Base-by-base conservation (phyloP, 768 basidiomycete species). In the Phylloporus sp. region DNA sequence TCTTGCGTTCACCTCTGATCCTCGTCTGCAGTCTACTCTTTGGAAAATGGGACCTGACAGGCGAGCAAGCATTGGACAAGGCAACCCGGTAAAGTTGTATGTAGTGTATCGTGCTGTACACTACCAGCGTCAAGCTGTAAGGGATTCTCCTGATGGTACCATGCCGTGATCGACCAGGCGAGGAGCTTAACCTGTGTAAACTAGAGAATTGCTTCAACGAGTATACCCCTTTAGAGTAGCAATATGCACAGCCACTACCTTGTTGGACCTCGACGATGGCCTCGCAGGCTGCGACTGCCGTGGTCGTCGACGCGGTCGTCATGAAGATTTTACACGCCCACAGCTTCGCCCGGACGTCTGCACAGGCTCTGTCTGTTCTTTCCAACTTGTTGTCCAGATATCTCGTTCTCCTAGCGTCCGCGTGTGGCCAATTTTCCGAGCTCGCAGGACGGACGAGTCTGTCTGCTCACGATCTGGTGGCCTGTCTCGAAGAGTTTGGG, bases 361-460 rank as follows among this genome's bases (percentile, higher is more conserved):
- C 80, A 1, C 83, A 85, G 58, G 86, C 90, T 4, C 73, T 81
- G 9, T 67, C 77, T 21, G 77, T 84, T 15, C 73, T 91, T 38
- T 84, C 86, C 11, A 87, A 86, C 66, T 71, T 90, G 52, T 76
- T 91, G 53, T 74, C 84, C 29, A 81, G 85, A 45, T 91, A 90
- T 64, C 70, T 90, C 46, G 55, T 76, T 9, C 71, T 90, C 21
- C 71, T 90, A 17, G 69, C 84, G 1, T 70, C 77, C 1, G 80
- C 86, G 7, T 83, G 81, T 58, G 82, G 82, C 18, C 80, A 78
- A 58, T 86, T 86, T 58, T 82, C 88, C 1, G 77, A 84, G 48
- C 85, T 87, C 57, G 76, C 86, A 1, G 88, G 86, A n/a, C 68
- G 90, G 38, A 72, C 74, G 3, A 68, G 67, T 20, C 61, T 88